Evolutionary conservation across 1,284 basidiomycete genomes (phyloP).

Genomic region (Sporisorium exsertum): DNA sequence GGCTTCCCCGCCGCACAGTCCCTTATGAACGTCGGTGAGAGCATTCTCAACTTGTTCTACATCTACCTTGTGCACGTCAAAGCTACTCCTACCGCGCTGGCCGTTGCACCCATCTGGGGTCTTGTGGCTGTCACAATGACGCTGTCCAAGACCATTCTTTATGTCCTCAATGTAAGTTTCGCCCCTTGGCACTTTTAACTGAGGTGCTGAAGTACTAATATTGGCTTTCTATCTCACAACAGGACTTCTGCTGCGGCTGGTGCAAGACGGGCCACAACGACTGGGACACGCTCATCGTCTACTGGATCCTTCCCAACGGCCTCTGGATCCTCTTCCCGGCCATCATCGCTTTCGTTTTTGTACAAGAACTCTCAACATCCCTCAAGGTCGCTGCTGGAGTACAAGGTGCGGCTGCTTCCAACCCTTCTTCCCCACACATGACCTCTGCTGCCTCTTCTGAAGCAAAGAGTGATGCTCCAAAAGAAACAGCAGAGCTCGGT

Average conservation of each 20-base stretch:
- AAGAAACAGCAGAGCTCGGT: conserved; percentile 1
- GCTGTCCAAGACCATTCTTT: conserved; percentile 84
- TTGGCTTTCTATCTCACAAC: background rate
- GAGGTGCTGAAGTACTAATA: background rate
- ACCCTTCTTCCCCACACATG: background rate
- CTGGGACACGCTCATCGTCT: conserved; percentile 73
- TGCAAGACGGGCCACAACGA: conserved; percentile 83
- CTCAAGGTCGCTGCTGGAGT: conserved; percentile 53
- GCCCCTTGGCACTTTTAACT: no score
- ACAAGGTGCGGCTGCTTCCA: conserved; percentile 35
- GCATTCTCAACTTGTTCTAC: conserved; percentile 77
- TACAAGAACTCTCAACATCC: conserved; percentile 31
- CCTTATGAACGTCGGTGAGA: conserved; percentile 83
- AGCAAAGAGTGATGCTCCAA: background rate
- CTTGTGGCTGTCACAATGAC: conserved; percentile 81
- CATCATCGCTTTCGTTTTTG: conserved; percentile 72
- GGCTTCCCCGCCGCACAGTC: conserved; percentile 91
- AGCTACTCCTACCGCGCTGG: conserved; percentile 71
- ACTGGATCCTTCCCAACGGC: conserved; percentile 83
- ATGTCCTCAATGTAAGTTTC: conserved; percentile 49
- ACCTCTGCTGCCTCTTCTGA: background rate
- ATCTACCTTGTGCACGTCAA: conserved; percentile 78
- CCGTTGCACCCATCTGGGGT: conserved; percentile 77
- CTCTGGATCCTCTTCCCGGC: conserved; percentile 80
- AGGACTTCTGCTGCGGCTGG: conserved; percentile 71